phyloP scores from a whole-genome alignment of 2,329 filamentous ascomycete genomes.

The Pseudocercospora macadamiae region DNA sequence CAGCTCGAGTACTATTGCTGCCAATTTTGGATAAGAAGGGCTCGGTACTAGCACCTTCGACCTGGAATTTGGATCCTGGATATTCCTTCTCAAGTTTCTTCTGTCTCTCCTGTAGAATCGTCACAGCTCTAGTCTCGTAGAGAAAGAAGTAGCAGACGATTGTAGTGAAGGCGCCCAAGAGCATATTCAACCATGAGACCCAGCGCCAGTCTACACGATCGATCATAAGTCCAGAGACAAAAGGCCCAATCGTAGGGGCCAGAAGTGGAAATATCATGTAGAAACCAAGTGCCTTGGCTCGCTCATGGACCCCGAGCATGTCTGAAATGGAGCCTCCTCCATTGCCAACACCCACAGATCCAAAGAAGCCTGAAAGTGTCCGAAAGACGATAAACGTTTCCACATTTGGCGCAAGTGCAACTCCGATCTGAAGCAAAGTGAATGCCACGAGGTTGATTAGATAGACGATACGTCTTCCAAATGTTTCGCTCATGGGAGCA shows the following conservation, averaged over 20 bases:
- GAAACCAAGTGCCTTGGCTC: constrained; percentile 50
- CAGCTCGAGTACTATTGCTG: constrained; percentile 44
- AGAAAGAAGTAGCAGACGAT: constrained; percentile 47
- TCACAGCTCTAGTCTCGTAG: constrained; percentile 46
- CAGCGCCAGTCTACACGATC: constrained; percentile 49
- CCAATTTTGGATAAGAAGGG: constrained; percentile 40
- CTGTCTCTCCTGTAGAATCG: constrained; percentile 42
- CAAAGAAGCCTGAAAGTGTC: constrained; percentile 52
- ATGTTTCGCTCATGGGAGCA: constrained; percentile 51
- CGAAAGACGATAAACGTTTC: constrained; percentile 46
- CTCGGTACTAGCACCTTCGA: constrained; percentile 45
- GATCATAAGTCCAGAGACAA: constrained; percentile 48
- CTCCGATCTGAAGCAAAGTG: constrained; percentile 49
- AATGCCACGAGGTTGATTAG: constrained; percentile 49
- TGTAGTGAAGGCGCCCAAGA: constrained; percentile 44
- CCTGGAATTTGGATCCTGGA: constrained; percentile 42
- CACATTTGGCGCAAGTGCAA: constrained; percentile 51
- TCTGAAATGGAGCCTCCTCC: constrained; percentile 55
- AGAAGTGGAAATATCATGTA: constrained; percentile 48
- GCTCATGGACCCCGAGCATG: constrained; percentile 51
- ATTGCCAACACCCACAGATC: constrained; percentile 54
- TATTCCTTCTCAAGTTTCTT: constrained; percentile 37
- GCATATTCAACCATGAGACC: constrained; percentile 50
- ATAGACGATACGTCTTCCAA: constrained; percentile 49
- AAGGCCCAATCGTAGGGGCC: constrained; percentile 42